Evolutionary conservation across 169 alveolate genomes (phyloP), one percentile per base, ranked within the genome.

Genomic region (Fabrea salina): DNA sequence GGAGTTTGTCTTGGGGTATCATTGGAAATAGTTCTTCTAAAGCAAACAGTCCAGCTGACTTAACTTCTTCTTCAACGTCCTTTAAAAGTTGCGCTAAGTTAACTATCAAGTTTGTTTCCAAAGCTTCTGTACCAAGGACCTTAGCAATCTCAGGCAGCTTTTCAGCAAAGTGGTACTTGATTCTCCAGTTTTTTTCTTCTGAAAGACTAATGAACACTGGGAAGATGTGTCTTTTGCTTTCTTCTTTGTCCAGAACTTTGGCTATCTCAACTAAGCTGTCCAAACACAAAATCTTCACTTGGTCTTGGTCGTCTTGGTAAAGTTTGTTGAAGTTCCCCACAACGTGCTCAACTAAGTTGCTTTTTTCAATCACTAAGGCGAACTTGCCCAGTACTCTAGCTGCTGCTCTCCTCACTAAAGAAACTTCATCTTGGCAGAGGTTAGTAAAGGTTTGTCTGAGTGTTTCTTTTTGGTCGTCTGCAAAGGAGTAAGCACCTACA

Each of bases 121-220:
- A 84, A 53, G 86, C 87, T 40, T 92, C 96, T 64, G 82, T 88
- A 30, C 96, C 96, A 7, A 92, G 81, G 37, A 94, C 92, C 40
- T 89, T 94, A 40, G 93, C 92, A 2, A 91, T 56, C 37, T 83
- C 91, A 43, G 94, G 92, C 49, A 86, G 87, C 66, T 82, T 83
- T 67, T 86, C 86, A 27, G 95, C 90, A 35, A 92, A 82, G 7
- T 92, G 79, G 7, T 88, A 81, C 58, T 94, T 58, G 41, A 92
- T 95, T 74, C 89, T 88, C 95, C 96, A 92, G 30, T 92, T 85
- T 64, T 86, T 90, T 75, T 92, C 96, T 66, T 92, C 96, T 22
- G 91, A 92, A 5, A 90, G 84, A n/a, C 82, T 82, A 30, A 88
- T 67, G 41, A 89, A 84, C 3, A 92, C 76, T 16, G 92, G 92